These are phyloP conservation scores for Pythium vanterpoolii DNA, from an alignment of 352 stramenopile species.

Conservation along the genomic window DNA sequence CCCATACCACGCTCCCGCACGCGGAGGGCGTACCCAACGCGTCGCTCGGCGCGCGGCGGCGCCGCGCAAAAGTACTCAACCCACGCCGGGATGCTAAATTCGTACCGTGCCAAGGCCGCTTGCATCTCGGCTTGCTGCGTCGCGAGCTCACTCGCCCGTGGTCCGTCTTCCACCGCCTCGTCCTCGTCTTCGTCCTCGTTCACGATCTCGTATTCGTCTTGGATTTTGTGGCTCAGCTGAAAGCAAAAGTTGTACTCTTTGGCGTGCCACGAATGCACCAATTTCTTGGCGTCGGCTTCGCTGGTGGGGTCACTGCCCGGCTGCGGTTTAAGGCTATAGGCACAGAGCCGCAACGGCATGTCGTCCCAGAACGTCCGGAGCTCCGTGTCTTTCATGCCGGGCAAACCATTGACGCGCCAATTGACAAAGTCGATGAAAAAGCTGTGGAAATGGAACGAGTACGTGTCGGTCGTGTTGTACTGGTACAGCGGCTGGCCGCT, in stretches of 20 bases:
- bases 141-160: slow-evolving; percentile 6
- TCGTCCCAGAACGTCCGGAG: slow-evolving; percentile 52
- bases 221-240: slow-evolving; percentile 36
- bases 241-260: slow-evolving; percentile 67
- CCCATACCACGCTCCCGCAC: slow-evolving; percentile 23
- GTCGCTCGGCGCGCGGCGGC: slow-evolving; percentile 30
- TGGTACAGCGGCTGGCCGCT: slow-evolving; percentile 33
- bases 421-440: slow-evolving; percentile 63
- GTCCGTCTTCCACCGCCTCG: neutral
- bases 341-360: slow-evolving; percentile 58
- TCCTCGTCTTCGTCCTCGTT: slow-evolving; percentile 8
- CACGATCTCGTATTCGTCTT: slow-evolving; percentile 22
- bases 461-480: slow-evolving; percentile 62
- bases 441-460: slow-evolving; percentile 73
- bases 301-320: slow-evolving; percentile 19
- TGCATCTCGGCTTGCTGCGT: slow-evolving; percentile 28
- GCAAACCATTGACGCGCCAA: slow-evolving; percentile 54
- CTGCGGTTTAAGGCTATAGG: slow-evolving; percentile 41
- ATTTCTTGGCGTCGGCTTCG: slow-evolving; percentile 26
- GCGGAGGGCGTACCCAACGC: slow-evolving; percentile 44
- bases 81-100: slow-evolving; percentile 41
- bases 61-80: slow-evolving; percentile 57
- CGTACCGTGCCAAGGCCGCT: slow-evolving; percentile 26
- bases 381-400: slow-evolving; percentile 41
- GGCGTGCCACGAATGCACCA: slow-evolving; percentile 24